Evolutionary conservation across 352 stramenopile genomes (phyloP).

Genomic region (Nannochloropsis limnetica): DNA sequence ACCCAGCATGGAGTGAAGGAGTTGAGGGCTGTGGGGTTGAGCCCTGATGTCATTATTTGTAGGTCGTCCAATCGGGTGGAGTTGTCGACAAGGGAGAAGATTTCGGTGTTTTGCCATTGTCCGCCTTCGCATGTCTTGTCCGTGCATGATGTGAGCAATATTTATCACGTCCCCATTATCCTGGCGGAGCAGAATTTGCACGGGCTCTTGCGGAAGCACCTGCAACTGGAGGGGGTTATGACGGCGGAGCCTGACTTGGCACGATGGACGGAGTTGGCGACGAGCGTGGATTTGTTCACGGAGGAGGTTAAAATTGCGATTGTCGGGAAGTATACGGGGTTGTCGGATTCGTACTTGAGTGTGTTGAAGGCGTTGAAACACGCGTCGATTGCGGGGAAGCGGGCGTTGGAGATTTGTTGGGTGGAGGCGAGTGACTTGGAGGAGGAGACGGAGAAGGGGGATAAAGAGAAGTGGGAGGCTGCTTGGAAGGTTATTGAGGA

Average conservation of each 20-base stretch:
- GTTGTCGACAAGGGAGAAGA: slow-evolving; percentile 83
- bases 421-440: slow-evolving; percentile 93
- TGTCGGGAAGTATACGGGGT: slow-evolving; percentile 97
- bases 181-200: slow-evolving; percentile 85
- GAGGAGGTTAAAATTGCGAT: slow-evolving; percentile 89
- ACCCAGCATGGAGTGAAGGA: slow-evolving; percentile 99
- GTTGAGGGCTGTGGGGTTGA: slow-evolving; percentile 84
- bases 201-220: slow-evolving; percentile 79
- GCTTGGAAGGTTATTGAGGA: slow-evolving; percentile 31
- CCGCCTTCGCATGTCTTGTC: slow-evolving; percentile 79
- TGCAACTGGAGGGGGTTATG: slow-evolving; percentile 67
- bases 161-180: slow-evolving; percentile 98
- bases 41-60: slow-evolving; percentile 66
- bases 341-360: slow-evolving; percentile 97
- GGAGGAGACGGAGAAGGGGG: slow-evolving; percentile 50
- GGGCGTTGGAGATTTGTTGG: slow-evolving; percentile 88
- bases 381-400: slow-evolving; percentile 84
- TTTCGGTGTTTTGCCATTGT: slow-evolving; percentile 97
- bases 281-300: slow-evolving; percentile 57
- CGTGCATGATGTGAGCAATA: slow-evolving; percentile 99
- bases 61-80: slow-evolving; percentile 79
- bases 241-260: slow-evolving; percentile 57
- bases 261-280: slow-evolving; percentile 59
- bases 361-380: slow-evolving; percentile 89
- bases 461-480: slow-evolving; percentile 46